Percentiles rank a stretch among this genome's conserved stretches.
Evolutionary conservation across 495 filamentous ascomycete species (phyloP).

Genomic region (Halenospora varia): DNA sequence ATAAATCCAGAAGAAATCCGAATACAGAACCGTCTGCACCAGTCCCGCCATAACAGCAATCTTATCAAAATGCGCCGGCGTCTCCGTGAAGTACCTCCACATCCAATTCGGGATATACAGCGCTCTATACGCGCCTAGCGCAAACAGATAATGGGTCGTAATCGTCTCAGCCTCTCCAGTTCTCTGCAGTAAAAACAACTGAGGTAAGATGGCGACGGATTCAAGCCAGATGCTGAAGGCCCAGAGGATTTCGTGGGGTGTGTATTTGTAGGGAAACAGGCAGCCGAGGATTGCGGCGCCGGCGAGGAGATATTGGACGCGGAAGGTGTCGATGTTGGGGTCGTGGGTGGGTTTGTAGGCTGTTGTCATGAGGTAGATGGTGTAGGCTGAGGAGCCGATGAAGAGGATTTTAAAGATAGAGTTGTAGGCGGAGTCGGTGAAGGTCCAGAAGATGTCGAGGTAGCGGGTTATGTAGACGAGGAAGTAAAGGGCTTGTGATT

Average conservation of each 20-base stretch:
- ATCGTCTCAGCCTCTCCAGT: slow-evolving; percentile 98
- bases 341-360: slow-evolving; percentile 96
- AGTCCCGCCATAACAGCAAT: slow-evolving; percentile 85
- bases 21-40: slow-evolving; percentile 91
- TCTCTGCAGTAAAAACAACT: slow-evolving; percentile 95
- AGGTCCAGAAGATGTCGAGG: slow-evolving; percentile 82
- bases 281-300: slow-evolving; percentile 74
- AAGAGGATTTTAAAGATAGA: slow-evolving; percentile 94
- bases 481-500: slow-evolving; percentile 91
- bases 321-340: slow-evolving; percentile 93
- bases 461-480: slow-evolving; percentile 92
- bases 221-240: slow-evolving; percentile 98
- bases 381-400: slow-evolving; percentile 83
- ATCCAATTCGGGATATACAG: slow-evolving; percentile 99
- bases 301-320: slow-evolving; percentile 84
- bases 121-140: slow-evolving; percentile 84
- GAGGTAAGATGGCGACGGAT: slow-evolving; percentile 90
- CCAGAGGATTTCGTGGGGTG: slow-evolving; percentile 76
- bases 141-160: slow-evolving; percentile 96
- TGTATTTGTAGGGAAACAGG: slow-evolving; percentile 80
- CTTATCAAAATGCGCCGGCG: slow-evolving; percentile 61
- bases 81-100: slow-evolving; percentile 76
- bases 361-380: slow-evolving; percentile 93
- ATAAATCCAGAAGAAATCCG: slow-evolving; percentile 99
- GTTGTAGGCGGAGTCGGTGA: slow-evolving; percentile 77